phyloP scores from a whole-genome alignment of 768 basidiomycete species.

The Arthromyces matolae region DNA sequence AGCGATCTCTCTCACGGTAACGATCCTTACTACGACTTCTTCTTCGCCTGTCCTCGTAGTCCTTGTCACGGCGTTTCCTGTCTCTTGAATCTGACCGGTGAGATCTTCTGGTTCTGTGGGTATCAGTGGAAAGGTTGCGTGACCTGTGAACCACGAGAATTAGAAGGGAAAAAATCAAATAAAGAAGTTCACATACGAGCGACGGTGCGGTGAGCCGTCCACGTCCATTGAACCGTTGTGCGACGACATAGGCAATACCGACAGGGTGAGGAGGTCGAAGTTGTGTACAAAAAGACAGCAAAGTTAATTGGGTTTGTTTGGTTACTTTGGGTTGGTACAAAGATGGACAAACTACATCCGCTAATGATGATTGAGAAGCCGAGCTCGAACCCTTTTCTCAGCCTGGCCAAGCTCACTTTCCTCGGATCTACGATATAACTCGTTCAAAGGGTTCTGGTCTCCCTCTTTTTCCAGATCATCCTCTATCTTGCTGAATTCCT shows the following conservation, averaged over 20 bases:
- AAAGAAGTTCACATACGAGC: conserved; percentile 45
- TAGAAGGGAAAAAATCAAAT: not conserved
- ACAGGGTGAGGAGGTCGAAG: not conserved
- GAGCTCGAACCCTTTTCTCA: conserved; percentile 53
- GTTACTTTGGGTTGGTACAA: conserved; percentile 8
- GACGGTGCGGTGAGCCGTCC: conserved; percentile 56
- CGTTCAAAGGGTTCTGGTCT: conserved; percentile 49
- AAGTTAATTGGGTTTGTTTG: conserved; percentile 14
- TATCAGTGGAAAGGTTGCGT: conserved; percentile 75
- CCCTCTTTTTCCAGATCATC: conserved; percentile 55
- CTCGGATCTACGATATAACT: conserved; percentile 47
- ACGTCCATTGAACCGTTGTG: conserved; percentile 59
- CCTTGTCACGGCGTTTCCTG: conserved; percentile 49
- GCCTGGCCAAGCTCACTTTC: conserved; percentile 53
- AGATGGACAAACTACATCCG: conserved; percentile 10
- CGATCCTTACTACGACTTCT: conserved; percentile 60
- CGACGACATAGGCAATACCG: conserved; percentile 37
- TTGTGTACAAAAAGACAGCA: conserved; percentile 8
- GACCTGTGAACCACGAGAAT: conserved; percentile 36
- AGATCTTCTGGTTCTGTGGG: conserved; percentile 66
- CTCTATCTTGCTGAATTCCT: conserved; percentile 53
- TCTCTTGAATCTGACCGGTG: conserved; percentile 72
- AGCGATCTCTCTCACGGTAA: conserved; percentile 52
- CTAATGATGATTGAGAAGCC: conserved; percentile 38
- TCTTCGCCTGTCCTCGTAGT: conserved; percentile 59